Evolutionary conservation across 2,329 filamentous ascomycete genomes (phyloP).

Genomic region (Trichoderma lentiforme): DNA sequence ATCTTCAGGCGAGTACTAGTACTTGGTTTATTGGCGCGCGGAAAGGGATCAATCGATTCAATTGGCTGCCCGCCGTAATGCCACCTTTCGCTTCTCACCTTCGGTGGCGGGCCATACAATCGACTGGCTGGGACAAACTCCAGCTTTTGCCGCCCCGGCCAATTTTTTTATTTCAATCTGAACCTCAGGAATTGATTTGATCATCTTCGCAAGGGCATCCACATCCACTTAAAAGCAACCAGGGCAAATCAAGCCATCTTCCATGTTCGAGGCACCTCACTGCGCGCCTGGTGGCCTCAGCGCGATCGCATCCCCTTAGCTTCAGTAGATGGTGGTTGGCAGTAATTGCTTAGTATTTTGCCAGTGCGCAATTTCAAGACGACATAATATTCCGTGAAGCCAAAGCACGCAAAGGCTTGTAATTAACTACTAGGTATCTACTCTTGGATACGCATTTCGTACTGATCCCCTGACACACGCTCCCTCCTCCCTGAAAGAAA

Average conservation of each 20-base stretch:
- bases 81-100: background rate
- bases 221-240: background rate
- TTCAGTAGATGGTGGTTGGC: background rate
- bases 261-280: constrained; percentile 4
- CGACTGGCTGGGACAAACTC: background rate
- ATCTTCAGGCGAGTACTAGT: background rate
- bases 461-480: background rate
- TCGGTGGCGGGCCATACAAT: background rate
- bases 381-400: background rate
- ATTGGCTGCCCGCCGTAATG: background rate
- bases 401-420: background rate
- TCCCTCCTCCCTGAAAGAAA: background rate
- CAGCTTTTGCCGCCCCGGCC: background rate
- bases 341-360: background rate
- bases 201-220: background rate
- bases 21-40: background rate
- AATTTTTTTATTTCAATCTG: background rate
- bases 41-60: background rate
- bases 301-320: constrained; percentile 5
- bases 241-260: background rate
- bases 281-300: constrained; percentile 9
- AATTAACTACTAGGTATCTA: background rate
- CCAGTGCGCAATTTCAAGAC: background rate
- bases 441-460: background rate
- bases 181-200: background rate